Percentiles rank a stretch among this genome's conserved stretches.
Evolutionary conservation across 768 basidiomycete genomes (phyloP).

Genomic region (Rhizopogon vulgaris): DNA sequence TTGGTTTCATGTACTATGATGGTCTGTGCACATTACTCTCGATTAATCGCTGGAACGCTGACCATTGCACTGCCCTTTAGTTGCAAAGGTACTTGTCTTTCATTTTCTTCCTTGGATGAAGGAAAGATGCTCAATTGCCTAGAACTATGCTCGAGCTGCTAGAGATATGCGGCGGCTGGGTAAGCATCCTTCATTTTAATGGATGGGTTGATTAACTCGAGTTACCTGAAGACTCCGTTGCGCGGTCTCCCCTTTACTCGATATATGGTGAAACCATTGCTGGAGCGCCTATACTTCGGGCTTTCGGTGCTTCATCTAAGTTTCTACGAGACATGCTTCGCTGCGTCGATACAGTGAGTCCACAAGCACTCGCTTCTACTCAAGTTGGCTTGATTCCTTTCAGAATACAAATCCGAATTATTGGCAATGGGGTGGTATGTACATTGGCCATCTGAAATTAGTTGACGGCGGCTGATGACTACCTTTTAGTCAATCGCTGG

Average conservation of each 20-base stretch:
- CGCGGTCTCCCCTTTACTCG: slow-evolving; percentile 42
- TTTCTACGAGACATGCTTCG: slow-evolving; percentile 80
- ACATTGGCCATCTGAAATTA: background rate
- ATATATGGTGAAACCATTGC: slow-evolving; percentile 47
- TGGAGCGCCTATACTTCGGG: slow-evolving; percentile 54
- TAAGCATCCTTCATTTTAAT: slow-evolving; percentile 22
- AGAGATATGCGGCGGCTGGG: slow-evolving; percentile 80
- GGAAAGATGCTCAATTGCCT: slow-evolving; percentile 22
- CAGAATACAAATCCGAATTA: slow-evolving; percentile 70
- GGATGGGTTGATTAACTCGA: background rate
- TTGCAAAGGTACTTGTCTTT: slow-evolving; percentile 29
- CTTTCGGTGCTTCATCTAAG: slow-evolving; percentile 85
- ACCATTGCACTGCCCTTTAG: slow-evolving; percentile 10
- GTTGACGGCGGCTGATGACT: slow-evolving; percentile 3
- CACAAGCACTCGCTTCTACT: background rate
- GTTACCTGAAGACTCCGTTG: slow-evolving; percentile 35
- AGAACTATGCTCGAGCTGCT: slow-evolving; percentile 71
- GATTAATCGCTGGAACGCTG: background rate
- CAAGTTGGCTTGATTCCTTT: background rate
- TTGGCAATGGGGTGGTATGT: slow-evolving; percentile 85
- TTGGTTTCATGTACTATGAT: slow-evolving; percentile 66
- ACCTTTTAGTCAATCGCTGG: slow-evolving; percentile 76
- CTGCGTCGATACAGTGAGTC: slow-evolving; percentile 70
- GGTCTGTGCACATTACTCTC: slow-evolving; percentile 33
- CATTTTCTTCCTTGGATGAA: slow-evolving; percentile 7